Base-by-base conservation (phyloP, 768 basidiomycete species). In the Rhodotorula toruloides region DNA sequence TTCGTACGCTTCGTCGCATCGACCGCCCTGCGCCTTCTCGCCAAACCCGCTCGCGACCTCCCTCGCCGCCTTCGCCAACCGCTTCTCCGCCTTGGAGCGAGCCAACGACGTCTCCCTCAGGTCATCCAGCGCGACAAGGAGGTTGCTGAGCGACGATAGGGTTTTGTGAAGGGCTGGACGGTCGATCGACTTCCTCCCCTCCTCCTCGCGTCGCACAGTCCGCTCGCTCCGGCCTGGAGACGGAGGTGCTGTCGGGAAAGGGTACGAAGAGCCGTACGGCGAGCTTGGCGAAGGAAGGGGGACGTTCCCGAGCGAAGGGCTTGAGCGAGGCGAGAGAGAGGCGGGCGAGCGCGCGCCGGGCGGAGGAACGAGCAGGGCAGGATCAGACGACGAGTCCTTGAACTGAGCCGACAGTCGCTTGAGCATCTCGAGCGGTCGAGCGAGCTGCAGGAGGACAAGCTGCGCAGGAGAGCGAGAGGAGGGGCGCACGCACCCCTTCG, bases 101-200 rank as follows among this genome's bases (percentile, higher is more conserved):
- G 47, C 36, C 2, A n/a, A 2, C 16, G 39, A 37, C 17, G 68
- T 27, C 1, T 61, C 53, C 21, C 70, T 37, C n/a, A 67, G 42
- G 8, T 72, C 70, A 46, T 74, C 73, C 27, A 74, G 54, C 14
- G 67, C 65, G 47, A 70, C 73, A 32, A 74, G 63, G 25, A 74
- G 34, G 5, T 48, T 43, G 2, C 55, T 53, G 25, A 74, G 50
- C 4, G 37, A 14, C 2, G 50, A 31, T 29, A 74, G 62, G 7
- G 68, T 42, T 39, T 63, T 61, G 56, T 74, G 73, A 11, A 74
- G 60, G 32, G 56, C 61, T 12, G 39, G 27, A 16, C 73, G 67
- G 17, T 74, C 73, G 36, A 74, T 53, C n/a, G n/a, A n/a, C n/a
- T n/a, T n/a, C n/a, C n/a, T n/a, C n/a, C n/a, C n/a, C n/a, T n/a